Conservation (phyloP, 345 rosid genomes). For the Brassica rapa region DNA sequence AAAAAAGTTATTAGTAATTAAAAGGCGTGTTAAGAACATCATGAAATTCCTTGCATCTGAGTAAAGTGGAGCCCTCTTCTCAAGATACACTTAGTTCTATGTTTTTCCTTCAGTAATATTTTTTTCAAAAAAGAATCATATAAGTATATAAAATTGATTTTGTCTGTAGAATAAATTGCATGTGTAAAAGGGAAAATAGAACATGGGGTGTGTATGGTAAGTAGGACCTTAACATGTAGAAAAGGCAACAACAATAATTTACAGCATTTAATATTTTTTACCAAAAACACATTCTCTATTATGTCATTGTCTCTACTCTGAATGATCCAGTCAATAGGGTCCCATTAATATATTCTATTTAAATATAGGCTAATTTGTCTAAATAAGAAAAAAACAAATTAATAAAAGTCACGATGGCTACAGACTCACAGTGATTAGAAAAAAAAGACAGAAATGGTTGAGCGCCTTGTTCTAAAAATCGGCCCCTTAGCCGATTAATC, state of each 20-base stretch:
- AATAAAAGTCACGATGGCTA: neutral
- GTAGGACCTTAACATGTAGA: conserved; percentile 38
- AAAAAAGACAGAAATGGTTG: neutral
- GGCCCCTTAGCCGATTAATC: too few relatives aligned
- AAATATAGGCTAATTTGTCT: neutral
- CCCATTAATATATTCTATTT: neutral
- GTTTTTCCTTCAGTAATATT: neutral
- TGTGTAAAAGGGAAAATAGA: conserved; percentile 7
- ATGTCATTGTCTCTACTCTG: neutral
- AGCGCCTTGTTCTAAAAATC: neutral
- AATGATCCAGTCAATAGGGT: neutral
- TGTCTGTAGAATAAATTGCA: neutral
- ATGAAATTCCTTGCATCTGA: conserved; percentile 33
- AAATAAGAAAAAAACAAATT: neutral
- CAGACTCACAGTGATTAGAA: neutral
- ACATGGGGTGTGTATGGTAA: conserved; percentile 22
- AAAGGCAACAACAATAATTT: conserved; percentile 33
- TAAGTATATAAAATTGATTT: neutral
- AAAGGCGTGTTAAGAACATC: conserved; percentile 15
- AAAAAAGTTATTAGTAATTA: conserved; percentile 13
- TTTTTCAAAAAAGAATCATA: neutral
- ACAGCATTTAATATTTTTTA: conserved; percentile 13
- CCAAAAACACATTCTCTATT: neutral
- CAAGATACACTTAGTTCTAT: conserved; percentile 31
- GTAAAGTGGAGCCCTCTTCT: conserved; percentile 32